phyloP scores from a whole-genome alignment of 202 grass and related monocot genomes.

The Setaria viridis region DNA sequence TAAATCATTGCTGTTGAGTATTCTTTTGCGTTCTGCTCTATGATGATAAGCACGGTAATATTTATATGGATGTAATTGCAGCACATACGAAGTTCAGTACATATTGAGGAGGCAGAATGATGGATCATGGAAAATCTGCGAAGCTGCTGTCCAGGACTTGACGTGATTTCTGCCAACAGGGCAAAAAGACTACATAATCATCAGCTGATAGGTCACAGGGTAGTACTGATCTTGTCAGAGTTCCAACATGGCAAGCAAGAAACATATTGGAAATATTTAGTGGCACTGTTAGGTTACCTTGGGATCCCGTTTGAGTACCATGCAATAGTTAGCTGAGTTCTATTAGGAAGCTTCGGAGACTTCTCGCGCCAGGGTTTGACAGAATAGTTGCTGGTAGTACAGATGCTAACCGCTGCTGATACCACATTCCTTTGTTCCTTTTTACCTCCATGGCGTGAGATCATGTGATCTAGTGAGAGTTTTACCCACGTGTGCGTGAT shows the following conservation, averaged over 20 bases:
- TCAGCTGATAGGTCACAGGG: constrained; percentile 27
- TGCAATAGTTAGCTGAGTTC: constrained; percentile 26
- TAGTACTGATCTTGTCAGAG: background rate
- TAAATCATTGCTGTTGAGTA: background rate
- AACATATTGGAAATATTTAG: constrained; percentile 1
- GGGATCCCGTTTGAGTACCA: background rate
- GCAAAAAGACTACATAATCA: background rate
- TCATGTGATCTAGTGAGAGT: constrained; percentile 11
- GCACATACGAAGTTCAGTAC: constrained; percentile 81
- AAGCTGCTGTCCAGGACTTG: constrained; percentile 59
- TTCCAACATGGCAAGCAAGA: background rate
- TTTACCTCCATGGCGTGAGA: background rate
- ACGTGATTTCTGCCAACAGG: constrained; percentile 49
- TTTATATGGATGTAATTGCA: constrained; percentile 50
- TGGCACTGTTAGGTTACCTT: constrained; percentile 15
- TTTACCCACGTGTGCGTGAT: constrained; percentile 37
- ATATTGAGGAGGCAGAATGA: constrained; percentile 73
- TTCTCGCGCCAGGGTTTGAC: constrained; percentile 13
- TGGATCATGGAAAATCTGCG: constrained; percentile 82
- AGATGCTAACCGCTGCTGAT: constrained; percentile 53
- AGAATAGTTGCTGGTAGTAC: constrained; percentile 47
- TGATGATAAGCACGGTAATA: background rate
- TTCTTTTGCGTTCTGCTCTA: background rate
- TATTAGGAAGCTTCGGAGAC: background rate
- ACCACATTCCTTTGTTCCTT: constrained; percentile 31